Evolutionary conservation across 768 basidiomycete genomes (phyloP), one percentile per base, ranked within the genome.

Genomic region (Rubroboletus pulcherrimus): DNA sequence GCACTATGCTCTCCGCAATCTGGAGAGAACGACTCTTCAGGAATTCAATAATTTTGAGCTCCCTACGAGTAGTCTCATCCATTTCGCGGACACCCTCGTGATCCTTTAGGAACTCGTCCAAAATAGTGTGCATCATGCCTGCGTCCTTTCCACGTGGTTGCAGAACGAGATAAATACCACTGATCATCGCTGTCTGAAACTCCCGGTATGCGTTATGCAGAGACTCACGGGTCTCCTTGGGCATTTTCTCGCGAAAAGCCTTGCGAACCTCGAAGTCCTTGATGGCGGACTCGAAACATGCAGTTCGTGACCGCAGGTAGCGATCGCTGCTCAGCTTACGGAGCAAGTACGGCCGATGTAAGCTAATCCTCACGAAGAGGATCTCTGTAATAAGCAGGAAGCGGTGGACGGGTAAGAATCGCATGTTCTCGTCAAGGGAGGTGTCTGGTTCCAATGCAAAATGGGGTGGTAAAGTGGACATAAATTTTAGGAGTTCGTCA

Each of bases 361-460:
- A 74, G 64, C 87, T 86, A 64, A 90, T 87, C 54, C 91, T 81
- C 49, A 93, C 86, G 66, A 93, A 93, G 45, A 92, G 79, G 50
- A 94, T 84, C 70, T 97, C 94, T 0, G 94, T 95, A 49, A 90
- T 84, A 52, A 97, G 80, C 41, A 96, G 81, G 73, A 91, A 96
- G 44, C 94, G 84, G 64, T 97, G 93, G 38, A 89, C 78, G 3
- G 90, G 86, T 50, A 97, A 76, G 63, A 80, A 91, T 38, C 74
- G 76, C 63, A 76, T 75, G 26, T 76, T 74, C 51, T 83, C 79
- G 70, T 96, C 93, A 38, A 90, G 78, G 5, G 85, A 85, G 37
- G 75, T 87, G 71, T 96, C 91, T 3, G 92, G 86, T 30, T 87
- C 78, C 45, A 89, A 69, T 26, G 89, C 72, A 67, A 84, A 94